Evolutionary conservation across 192 early-diverging fungal genomes (phyloP).

Genomic region (Gonapodya prolifera): DNA sequence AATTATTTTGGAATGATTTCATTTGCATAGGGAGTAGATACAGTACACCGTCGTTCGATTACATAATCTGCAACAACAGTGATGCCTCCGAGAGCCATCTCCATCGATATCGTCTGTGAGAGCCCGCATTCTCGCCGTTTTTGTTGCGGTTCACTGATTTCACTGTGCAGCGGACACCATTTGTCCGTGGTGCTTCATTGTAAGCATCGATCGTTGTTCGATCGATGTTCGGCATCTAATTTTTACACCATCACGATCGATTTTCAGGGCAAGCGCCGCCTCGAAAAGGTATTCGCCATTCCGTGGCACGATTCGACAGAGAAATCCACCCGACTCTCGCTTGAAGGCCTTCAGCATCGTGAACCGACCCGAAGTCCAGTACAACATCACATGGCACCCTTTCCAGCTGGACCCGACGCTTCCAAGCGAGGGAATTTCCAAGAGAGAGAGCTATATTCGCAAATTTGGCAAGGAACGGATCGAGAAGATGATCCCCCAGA

Average conservation of each 20-base stretch:
- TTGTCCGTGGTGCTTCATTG: slow-evolving; percentile 1
- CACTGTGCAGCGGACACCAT: slow-evolving; percentile 1
- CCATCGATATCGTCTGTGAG: too few species aligned
- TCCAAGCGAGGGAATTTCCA: not conserved
- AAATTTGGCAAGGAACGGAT: not conserved
- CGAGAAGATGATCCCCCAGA: not conserved
- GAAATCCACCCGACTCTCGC: not conserved
- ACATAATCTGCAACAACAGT: too few species aligned
- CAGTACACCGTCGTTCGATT: too few species aligned
- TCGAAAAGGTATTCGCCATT: slow-evolving; percentile 2
- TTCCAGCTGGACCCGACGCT: slow-evolving; percentile 1
- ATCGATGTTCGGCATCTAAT: not conserved
- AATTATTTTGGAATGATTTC: not conserved
- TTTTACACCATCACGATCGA: not conserved
- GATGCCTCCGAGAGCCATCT: too few species aligned
- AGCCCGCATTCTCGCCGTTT: too few species aligned
- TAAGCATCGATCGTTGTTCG: not conserved
- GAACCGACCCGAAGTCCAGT: not conserved
- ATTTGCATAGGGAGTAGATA: too few species aligned
- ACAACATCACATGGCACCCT: slow-evolving; percentile 1
- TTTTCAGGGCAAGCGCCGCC: slow-evolving; percentile 4
- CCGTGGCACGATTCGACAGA: not conserved
- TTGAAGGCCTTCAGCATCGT: not conserved
- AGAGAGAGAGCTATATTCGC: not conserved
- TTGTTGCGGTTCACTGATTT: too few species aligned